Percentiles rank a stretch among this genome's conserved stretches.
Conservation (phyloP, 2,329 filamentous ascomycete genomes). For the Whalleya microplaca region DNA sequence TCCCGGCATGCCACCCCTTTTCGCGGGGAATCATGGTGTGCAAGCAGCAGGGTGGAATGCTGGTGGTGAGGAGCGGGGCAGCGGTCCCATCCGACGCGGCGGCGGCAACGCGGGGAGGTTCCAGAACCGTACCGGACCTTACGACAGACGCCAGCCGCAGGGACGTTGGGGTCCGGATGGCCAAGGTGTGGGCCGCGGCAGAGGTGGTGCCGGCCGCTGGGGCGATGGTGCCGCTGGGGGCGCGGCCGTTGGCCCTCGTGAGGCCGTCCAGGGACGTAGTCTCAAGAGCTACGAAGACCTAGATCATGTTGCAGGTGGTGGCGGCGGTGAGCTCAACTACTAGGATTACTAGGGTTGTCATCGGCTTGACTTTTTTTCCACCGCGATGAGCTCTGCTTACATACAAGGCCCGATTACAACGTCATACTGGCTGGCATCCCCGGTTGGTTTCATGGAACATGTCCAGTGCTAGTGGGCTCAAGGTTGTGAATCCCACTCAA, state of each 20-base stretch:
- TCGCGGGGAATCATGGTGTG: constrained; percentile 48
- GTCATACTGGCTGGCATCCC: not conserved
- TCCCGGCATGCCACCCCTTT: constrained; percentile 59
- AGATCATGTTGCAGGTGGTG: constrained; percentile 77
- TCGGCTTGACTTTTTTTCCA: not conserved
- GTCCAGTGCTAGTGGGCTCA: too few relatives aligned
- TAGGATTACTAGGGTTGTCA: constrained; percentile 44
- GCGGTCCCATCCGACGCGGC: constrained; percentile 71
- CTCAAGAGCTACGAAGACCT: constrained; percentile 98
- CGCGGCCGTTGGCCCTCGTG: constrained; percentile 79
- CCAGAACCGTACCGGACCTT: constrained; percentile 70
- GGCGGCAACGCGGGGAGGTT: constrained; percentile 59
- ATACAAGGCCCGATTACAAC: not conserved
- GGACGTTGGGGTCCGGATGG: constrained; percentile 53
- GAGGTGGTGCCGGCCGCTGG: constrained; percentile 62
- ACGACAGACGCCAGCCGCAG: constrained; percentile 68
- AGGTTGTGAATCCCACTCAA: too few relatives aligned
- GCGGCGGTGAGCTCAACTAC: constrained; percentile 88
- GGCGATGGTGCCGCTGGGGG: constrained; percentile 75
- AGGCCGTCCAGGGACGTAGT: constrained; percentile 89
- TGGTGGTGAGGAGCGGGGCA: constrained; percentile 56
- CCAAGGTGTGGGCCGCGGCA: constrained; percentile 56
- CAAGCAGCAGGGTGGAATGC: constrained; percentile 53
- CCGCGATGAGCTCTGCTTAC: not conserved
- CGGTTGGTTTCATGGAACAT: too few relatives aligned